These are phyloP conservation scores for Neofusicoccum parvum DNA, from an alignment of 2,329 filamentous ascomycete genomes.

Conservation along the genomic window DNA sequence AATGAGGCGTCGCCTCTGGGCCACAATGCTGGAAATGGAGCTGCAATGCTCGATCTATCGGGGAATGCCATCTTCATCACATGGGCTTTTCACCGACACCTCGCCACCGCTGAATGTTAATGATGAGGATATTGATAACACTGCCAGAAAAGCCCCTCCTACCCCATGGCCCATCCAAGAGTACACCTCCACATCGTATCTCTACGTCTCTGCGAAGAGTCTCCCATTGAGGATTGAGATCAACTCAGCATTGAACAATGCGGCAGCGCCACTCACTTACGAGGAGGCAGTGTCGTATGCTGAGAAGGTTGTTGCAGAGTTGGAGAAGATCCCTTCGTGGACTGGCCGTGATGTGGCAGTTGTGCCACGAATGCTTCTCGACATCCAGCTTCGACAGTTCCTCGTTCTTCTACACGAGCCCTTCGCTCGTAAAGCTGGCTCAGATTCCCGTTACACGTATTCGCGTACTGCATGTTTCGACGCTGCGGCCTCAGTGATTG, in stretches of 20 bases:
- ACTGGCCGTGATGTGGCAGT: slow-evolving; percentile 22
- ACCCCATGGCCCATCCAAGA: slow-evolving; percentile 29
- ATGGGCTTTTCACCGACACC: slow-evolving; percentile 52
- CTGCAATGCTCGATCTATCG: slow-evolving; percentile 58
- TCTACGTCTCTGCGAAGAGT: slow-evolving; percentile 29
- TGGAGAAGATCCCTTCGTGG: slow-evolving; percentile 20
- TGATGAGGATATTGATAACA: slow-evolving; percentile 49
- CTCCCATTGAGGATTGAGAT: slow-evolving; percentile 37
- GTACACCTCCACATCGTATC: slow-evolving; percentile 37
- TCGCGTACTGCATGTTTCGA: slow-evolving; percentile 36
- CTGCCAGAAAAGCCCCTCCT: slow-evolving; percentile 30
- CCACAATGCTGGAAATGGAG: slow-evolving; percentile 59
- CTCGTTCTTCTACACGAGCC: slow-evolving; percentile 38
- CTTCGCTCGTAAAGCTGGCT: slow-evolving; percentile 32
- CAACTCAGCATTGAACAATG: slow-evolving; percentile 36
- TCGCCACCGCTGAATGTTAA: slow-evolving; percentile 53
- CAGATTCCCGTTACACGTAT: slow-evolving; percentile 33
- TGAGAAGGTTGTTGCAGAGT: slow-evolving; percentile 28
- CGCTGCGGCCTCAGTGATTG: slow-evolving; percentile 31
- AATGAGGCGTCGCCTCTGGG: slow-evolving; percentile 60
- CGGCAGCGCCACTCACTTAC: slow-evolving; percentile 33
- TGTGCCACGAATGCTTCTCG: slow-evolving; percentile 25
- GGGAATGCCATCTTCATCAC: slow-evolving; percentile 53
- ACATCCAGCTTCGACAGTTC: slow-evolving; percentile 38
- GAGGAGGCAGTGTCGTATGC: slow-evolving; percentile 38